phyloP scores from a whole-genome alignment of 2,329 filamentous ascomycete species.

The Lojkania enalia region DNA sequence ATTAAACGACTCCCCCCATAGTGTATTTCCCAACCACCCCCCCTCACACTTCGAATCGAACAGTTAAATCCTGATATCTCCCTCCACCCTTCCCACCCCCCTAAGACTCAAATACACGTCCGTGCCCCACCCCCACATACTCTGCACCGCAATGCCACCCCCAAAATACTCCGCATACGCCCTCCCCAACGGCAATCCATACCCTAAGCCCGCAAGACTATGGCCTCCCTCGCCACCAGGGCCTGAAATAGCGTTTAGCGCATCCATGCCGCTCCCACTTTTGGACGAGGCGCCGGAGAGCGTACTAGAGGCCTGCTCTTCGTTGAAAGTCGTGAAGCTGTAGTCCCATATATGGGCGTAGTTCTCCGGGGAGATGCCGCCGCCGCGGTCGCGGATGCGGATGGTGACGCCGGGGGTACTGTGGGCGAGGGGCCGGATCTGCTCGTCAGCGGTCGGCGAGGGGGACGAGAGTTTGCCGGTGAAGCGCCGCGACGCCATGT shows the following conservation, averaged over 20 bases:
- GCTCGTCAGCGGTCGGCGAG: constrained; percentile 29
- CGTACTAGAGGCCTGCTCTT: constrained; percentile 57
- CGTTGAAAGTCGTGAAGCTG: constrained; percentile 92
- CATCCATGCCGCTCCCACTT: constrained; percentile 56
- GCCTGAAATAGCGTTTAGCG: constrained; percentile 73
- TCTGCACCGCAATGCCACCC: constrained; percentile 92
- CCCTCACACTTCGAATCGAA: no score
- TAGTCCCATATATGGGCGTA: constrained; percentile 93
- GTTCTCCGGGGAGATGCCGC: constrained; percentile 84
- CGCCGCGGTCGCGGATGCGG: constrained; percentile 91
- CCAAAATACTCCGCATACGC: constrained; percentile 99
- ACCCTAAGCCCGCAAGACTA: constrained; percentile 84
- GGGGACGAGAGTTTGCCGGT: constrained; percentile 26
- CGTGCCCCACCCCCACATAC: constrained; percentile 87
- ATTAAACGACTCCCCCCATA: no score
- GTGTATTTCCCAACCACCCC: no score
- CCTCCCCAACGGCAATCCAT: constrained; percentile 84
- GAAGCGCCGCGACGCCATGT: constrained; percentile 35
- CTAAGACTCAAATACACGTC: constrained; percentile 67
- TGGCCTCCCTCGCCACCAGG: constrained; percentile 74
- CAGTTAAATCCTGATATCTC: no score
- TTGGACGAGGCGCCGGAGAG: constrained; percentile 43
- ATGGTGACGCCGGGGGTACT: constrained; percentile 85
- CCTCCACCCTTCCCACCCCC: constrained; percentile 57
- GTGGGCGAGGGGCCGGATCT: constrained; percentile 51